Evolutionary conservation across 768 basidiomycete genomes (phyloP), one percentile per base, ranked within the genome.

Genomic region (Pulveroboletus ravenelii): DNA sequence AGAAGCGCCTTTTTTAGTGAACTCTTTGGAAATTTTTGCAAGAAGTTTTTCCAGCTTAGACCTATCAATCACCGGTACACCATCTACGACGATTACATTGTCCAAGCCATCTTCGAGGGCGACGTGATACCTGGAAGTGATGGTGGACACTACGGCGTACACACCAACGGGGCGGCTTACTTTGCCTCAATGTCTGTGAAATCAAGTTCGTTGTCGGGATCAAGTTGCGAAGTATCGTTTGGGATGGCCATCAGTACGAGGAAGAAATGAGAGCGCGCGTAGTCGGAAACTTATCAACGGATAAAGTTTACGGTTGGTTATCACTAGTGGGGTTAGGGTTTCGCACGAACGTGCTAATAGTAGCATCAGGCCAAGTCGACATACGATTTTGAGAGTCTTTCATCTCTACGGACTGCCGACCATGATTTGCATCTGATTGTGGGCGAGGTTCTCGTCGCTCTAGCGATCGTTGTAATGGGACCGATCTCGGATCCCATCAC

Each of bases 61-160:
- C 60, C 81, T 84, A 64, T 96, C 93, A 66, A 97, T 90, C 52
- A 91, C 67, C 10, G 94, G 96, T 18, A 94, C 78, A 44, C 93
- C 92, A 68, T 98, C 96, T 51, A 98, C 83, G 46, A 98, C 87
- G 47, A 99, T 70, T 50, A 91, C 82, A 64, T 89, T 90, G 74
- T 98, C 96, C 62, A 97, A 81, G 36, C 89, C 80, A 57, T 92
- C 85, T 59, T 91, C 88, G 56, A 84, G 82, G 50, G 89, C 75
- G 60, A 94, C 85, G 57, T 84, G 78, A 72, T 93, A 95, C 75
- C 93, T 96, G 66, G 8, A n/a, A 32, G 18, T 43, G 41, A 49
- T 23, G 38, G 41, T 51, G 37, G 59, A 55, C 27, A 49, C 49
- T 29, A 44, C 36, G 17, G 20, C 9, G 34, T 41, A 20, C 47